Conservation (phyloP, 345 rosid species). For the Brassica carinata region DNA sequence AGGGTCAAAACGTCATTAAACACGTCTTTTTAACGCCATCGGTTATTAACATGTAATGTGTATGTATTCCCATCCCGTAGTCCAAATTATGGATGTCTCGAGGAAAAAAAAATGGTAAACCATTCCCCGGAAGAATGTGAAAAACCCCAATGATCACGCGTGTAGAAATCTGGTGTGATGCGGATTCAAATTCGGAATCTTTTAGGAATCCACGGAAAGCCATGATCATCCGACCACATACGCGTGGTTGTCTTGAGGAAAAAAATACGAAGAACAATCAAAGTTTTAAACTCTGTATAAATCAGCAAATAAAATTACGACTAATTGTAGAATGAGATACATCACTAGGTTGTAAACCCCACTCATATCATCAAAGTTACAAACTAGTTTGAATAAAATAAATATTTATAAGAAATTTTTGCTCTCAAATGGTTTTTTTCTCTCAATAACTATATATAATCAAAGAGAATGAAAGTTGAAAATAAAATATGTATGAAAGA, state of each 20-base stretch:
- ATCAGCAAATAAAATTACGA: background rate
- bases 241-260: too few relatives aligned
- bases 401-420: background rate
- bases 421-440: background rate
- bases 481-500: background rate
- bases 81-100: background rate
- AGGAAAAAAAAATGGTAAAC: background rate
- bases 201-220: too few relatives aligned
- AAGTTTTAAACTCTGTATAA: background rate
- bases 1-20: background rate
- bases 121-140: too few relatives aligned
- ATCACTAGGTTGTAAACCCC: background rate
- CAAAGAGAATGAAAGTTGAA: background rate
- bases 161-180: too few relatives aligned
- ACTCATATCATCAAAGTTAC: background rate
- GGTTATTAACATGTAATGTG: constrained; percentile 3
- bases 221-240: too few relatives aligned
- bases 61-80: background rate
- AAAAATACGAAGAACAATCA: background rate
- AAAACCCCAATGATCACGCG: too few relatives aligned
- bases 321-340: background rate
- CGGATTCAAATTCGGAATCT: too few relatives aligned
- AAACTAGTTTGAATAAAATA: background rate
- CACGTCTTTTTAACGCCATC: background rate
- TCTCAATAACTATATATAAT: background rate